Conservation (phyloP, 2,329 filamentous ascomycete species). For the Cordyceps militaris region DNA sequence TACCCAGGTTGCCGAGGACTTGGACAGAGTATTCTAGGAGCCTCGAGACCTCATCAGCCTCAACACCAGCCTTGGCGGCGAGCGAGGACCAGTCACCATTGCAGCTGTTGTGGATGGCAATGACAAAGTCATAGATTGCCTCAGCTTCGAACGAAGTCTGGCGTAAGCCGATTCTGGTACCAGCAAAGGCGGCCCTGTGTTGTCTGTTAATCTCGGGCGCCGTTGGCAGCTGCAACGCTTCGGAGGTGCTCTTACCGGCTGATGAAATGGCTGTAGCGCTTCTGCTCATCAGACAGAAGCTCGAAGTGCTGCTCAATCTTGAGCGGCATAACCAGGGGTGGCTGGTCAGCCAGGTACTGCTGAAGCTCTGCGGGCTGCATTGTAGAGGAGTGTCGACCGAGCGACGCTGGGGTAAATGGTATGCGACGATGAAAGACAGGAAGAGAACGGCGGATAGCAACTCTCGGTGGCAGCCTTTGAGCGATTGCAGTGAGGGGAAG, state of each 20-base stretch:
- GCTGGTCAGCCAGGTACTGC: conserved; percentile 86
- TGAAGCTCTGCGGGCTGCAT: conserved; percentile 56
- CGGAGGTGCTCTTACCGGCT: conserved; percentile 51
- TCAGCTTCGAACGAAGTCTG: conserved; percentile 79
- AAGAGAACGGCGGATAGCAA: neutral
- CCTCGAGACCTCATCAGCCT: conserved; percentile 53
- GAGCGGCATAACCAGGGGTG: conserved; percentile 79
- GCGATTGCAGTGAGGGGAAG: conserved; percentile 28
- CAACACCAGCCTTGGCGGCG: conserved; percentile 56
- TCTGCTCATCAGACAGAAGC: conserved; percentile 64
- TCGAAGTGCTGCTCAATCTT: conserved; percentile 93
- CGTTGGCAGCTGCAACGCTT: neutral
- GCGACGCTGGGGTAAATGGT: conserved; percentile 18
- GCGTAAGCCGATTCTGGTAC: conserved; percentile 69
- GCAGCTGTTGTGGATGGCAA: conserved; percentile 60
- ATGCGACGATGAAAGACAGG: neutral
- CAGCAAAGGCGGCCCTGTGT: conserved; percentile 64
- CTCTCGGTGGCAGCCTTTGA: conserved; percentile 27
- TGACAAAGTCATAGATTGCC: conserved; percentile 72
- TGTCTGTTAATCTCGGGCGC: conserved; percentile 39
- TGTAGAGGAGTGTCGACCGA: conserved; percentile 21
- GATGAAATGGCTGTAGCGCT: conserved; percentile 87
- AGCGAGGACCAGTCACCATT: conserved; percentile 66
- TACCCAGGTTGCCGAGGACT: conserved; percentile 74
- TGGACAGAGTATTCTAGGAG: conserved; percentile 74